Conservation (phyloP, 768 basidiomycete genomes). For the Lactarius hengduanensis region DNA sequence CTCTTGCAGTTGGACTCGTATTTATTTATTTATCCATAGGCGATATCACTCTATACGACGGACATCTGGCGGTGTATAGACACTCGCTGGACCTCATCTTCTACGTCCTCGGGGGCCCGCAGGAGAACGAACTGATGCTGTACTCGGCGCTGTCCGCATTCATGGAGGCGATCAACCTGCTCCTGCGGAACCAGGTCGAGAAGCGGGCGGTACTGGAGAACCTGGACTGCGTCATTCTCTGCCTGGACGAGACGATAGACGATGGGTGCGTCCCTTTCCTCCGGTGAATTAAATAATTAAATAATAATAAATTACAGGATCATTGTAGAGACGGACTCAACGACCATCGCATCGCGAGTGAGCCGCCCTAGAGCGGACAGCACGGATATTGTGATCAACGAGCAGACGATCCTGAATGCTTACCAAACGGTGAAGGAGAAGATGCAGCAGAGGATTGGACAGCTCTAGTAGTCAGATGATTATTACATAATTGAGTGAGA, state of each 20-base stretch:
- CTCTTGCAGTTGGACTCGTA: background rate
- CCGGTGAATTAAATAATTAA: background rate
- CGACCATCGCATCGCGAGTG: constrained; percentile 93
- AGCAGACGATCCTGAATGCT: constrained; percentile 92
- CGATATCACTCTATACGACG: constrained; percentile 91
- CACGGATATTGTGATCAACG: constrained; percentile 97
- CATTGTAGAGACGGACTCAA: constrained; percentile 94
- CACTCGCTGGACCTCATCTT: constrained; percentile 95
- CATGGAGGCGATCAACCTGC: constrained; percentile 78
- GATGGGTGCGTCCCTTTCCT: constrained; percentile 73
- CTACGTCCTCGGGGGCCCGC: constrained; percentile 84
- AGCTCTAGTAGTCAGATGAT: constrained; percentile 48
- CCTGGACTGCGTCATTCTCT: constrained; percentile 86
- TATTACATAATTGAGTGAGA: constrained; percentile 5
- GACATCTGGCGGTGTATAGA: constrained; percentile 88
- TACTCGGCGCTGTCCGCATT: constrained; percentile 80
- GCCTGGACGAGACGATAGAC: constrained; percentile 95
- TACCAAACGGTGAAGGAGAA: constrained; percentile 88
- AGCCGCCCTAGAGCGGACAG: constrained; percentile 91
- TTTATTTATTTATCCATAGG: constrained; percentile 44
- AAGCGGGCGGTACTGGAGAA: constrained; percentile 94
- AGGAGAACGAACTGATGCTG: constrained; percentile 96
- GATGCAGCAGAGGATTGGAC: constrained; percentile 79
- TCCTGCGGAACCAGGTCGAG: constrained; percentile 91
- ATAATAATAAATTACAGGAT: constrained; percentile 51